Base-by-base conservation (phyloP, 2,329 filamentous ascomycete species). In the Sordariomycetes sp. region DNA sequence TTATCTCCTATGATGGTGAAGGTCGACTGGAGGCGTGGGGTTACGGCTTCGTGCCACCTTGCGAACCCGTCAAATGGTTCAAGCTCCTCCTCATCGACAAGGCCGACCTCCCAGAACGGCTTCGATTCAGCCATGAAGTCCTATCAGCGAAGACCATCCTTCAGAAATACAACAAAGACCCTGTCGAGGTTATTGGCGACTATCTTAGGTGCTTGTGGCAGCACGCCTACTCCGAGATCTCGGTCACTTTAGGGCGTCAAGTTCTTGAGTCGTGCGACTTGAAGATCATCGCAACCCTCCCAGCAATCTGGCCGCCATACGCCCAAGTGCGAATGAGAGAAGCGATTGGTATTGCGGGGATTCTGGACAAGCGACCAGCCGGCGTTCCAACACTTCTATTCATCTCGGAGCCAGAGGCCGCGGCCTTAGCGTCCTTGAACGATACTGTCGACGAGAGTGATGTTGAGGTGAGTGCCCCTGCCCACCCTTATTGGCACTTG, bases 241-340 rank as follows among this genome's bases (percentile, higher is more conserved):
- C 14, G 25, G n/a, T 7, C n/a, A 4, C 25, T 4, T 4, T 10
- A 14, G 25, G 25, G 8, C n/a, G 8, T n/a, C 17, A n/a, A 8
- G 14, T 28, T 15, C n/a, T 28, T 8, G 25, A 28, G 25, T n/a
- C 25, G 5, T 41, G 46, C 6, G 43, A 21, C 0, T 49, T 66
- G 9, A 48, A 59, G 10, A 42, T 68, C 3, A 50, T 66, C 2
- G 40, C 64, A 2, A 68, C 64, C 0, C 24, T 69, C 0, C 64
- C 65, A 0, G 64, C 64, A 0, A 66, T 68, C 8, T 69, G 65
- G 64, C 57, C 59, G 0, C 43, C 51, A 0, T 62, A 63, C 34
- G 57, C 57, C 2, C 51, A 53, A 2, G 16, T 37, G 1, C 38
- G 49, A 0, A 67, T 69, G 63, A 39, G 46, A 1, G 30, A 51